Percentiles rank a stretch among this genome's conserved stretches.
phyloP scores from a whole-genome alignment of 2,329 filamentous ascomycete species.

The Didymella pomorum region DNA sequence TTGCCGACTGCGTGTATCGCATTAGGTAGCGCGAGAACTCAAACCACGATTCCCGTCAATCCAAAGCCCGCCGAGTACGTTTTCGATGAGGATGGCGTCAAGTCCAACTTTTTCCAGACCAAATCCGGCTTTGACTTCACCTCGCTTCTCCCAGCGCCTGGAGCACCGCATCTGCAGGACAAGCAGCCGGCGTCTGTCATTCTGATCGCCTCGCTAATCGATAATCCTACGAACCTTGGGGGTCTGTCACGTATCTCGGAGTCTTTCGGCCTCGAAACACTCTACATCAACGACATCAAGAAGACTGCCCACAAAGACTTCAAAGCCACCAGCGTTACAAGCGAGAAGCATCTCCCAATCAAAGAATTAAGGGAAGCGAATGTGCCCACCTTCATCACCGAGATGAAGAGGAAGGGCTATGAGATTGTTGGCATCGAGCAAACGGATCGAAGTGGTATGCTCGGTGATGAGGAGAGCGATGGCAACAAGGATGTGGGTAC shows the following conservation, averaged over 20 bases:
- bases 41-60: constrained; percentile 4
- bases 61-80: constrained; percentile 12
- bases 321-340: constrained; percentile 58
- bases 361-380: constrained; percentile 43
- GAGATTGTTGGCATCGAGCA: constrained; percentile 63
- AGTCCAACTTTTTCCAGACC: constrained; percentile 56
- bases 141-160: constrained; percentile 34
- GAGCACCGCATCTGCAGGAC: constrained; percentile 29
- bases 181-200: constrained; percentile 50
- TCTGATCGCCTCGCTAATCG: constrained; percentile 60
- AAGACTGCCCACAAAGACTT: constrained; percentile 58
- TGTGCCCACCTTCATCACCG: constrained; percentile 51
- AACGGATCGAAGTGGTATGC: constrained; percentile 58
- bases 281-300: constrained; percentile 55
- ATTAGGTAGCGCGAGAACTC: constrained; percentile 35
- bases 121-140: constrained; percentile 57
- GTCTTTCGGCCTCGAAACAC: constrained; percentile 58
- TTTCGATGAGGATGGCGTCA: constrained; percentile 15
- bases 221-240: constrained; percentile 60
- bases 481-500: constrained; percentile 33
- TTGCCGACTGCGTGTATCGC: constrained; percentile 41
- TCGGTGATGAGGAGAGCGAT: constrained; percentile 46
- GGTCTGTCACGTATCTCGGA: constrained; percentile 61
- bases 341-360: constrained; percentile 60
- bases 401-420: constrained; percentile 57